Evolutionary conservation across 1,284 basidiomycete species (phyloP).

Genomic region (Cryptococcus maquisensis): DNA sequence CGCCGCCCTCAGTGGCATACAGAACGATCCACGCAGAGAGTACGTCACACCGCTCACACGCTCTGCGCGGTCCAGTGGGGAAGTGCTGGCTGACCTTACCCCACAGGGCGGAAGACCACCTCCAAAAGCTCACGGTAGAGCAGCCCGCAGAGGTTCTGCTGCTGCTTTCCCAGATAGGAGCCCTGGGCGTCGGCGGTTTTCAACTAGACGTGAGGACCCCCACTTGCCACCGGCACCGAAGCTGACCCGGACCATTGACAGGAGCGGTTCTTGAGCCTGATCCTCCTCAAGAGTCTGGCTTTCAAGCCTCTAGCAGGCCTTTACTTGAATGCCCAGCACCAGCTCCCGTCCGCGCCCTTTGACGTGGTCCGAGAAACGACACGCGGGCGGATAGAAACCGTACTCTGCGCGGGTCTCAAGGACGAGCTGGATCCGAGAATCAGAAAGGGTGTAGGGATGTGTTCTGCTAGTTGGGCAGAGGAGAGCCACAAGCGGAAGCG

Average conservation of each 20-base stretch:
- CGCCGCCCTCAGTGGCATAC: slow-evolving; percentile 33
- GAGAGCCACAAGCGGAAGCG: slow-evolving; percentile 32
- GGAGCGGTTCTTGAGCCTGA: slow-evolving; percentile 38
- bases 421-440: slow-evolving; percentile 43
- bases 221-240: not conserved
- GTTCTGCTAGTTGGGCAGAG: slow-evolving; percentile 38
- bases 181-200: slow-evolving; percentile 43
- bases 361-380: slow-evolving; percentile 36
- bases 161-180: slow-evolving; percentile 41
- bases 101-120: slow-evolving; percentile 34
- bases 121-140: slow-evolving; percentile 24
- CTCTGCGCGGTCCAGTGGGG: not conserved
- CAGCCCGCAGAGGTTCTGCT: slow-evolving; percentile 34
- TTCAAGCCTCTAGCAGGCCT: slow-evolving; percentile 32
- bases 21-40: slow-evolving; percentile 29
- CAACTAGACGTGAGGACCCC: slow-evolving; percentile 36
- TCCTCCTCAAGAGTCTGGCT: slow-evolving; percentile 35
- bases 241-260: slow-evolving; percentile 3
- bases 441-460: slow-evolving; percentile 38
- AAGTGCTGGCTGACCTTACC: not conserved
- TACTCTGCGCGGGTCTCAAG: slow-evolving; percentile 37
- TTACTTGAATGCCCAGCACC: slow-evolving; percentile 26
- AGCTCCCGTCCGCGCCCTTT: slow-evolving; percentile 31
- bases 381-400: slow-evolving; percentile 34
- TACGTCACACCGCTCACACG: slow-evolving; percentile 10